Base-by-base conservation (phyloP, 106 monocot genomes). In the Dendrobium catenatum region DNA sequence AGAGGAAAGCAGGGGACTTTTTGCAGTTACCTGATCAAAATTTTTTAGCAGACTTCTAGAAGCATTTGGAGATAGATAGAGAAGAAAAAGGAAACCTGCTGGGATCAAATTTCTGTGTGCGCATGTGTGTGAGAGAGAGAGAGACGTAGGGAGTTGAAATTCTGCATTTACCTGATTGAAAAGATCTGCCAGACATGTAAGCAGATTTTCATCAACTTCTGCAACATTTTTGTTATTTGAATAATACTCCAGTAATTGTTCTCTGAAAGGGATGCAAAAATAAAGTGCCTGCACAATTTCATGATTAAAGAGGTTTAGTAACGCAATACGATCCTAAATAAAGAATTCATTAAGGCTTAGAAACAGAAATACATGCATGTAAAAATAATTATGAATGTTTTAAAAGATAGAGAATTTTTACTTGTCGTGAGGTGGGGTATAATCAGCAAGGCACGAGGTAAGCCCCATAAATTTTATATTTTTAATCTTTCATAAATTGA, bases 131-230 rank as follows among this genome's bases (percentile, higher is more conserved):
- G n/a, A n/a, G n/a, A n/a, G 55, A 55, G 18, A 55, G 55, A 55
- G 55, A 55, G 18, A 58, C 6, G 5, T 18, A 4, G 10, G 26
- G n/a, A 26, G 26, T 26, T 66, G 64, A 66, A 66, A 66, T 66
- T 66, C 26, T 66, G 72, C 72, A 72, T 72, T 72, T 27, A 97
- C 97, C 94, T 97, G 97, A 79, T 88, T 85, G 81, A 97, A 97
- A 42, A 97, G 86, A 84, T 97, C 97, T 47, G 94, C 97, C 79
- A 97, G 83, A 79, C 97, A 94, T 43, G 97, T 97, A 79, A 97
- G 84, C 66, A 97, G 79, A 72, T 97, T 97, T 43, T 97, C 97
- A 72, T 94, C 96, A 51, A 80, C 79, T 80, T 97, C 97, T 41
- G 80, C 85, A 5, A 84, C 41, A 64, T 55, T 89, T 73, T 97